Evolutionary conservation across 2,329 filamentous ascomycete species (phyloP), one percentile per base, ranked within the genome.

Genomic region (Laburnicola sp.): DNA sequence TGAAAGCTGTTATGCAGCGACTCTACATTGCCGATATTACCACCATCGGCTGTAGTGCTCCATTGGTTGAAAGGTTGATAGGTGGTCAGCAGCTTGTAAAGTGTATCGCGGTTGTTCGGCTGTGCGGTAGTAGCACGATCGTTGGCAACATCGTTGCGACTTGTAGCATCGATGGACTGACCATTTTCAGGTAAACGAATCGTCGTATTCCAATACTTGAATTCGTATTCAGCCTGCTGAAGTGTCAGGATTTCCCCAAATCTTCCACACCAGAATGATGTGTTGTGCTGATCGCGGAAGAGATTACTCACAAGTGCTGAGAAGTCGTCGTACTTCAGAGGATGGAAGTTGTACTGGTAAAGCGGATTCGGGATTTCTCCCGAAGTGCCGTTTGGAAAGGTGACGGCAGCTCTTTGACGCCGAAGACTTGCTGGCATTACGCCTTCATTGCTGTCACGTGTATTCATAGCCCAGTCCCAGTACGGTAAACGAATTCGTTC

Each of bases 271-370:
- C 21, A 39, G 22, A 34, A 36, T 2, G 21, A n/a, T n/a, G n/a
- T n/a, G n/a, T n/a, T n/a, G n/a, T n/a, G n/a, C n/a, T n/a, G n/a
- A n/a, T n/a, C n/a, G n/a, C n/a, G n/a, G 3, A 22, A 8, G 41
- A 10, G 30, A 9, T 28, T 31, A 45, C 60, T n/a, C 60, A 65
- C 64, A 45, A 67, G 28, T 4, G 49, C 40, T 22, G 64, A 56
- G 41, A 61, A 56, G 23, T 57, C 50, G 3, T 44, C 53, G 37
- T 86, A 80, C n/a, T 86, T 88, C 61, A 57, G 25, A 10, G 54
- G 51, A 45, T 57, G 54, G 32, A 64, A 62, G 10, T 55, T 49
- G 45, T 55, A 64, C 16, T 50, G 47, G 38, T 54, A 51, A 2
- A 64, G 48, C 22, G 61, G 61, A 31, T 64, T 64, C n/a, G 48